Base-by-base conservation (phyloP, 106 monocot species). In the Allium fistulosum region DNA sequence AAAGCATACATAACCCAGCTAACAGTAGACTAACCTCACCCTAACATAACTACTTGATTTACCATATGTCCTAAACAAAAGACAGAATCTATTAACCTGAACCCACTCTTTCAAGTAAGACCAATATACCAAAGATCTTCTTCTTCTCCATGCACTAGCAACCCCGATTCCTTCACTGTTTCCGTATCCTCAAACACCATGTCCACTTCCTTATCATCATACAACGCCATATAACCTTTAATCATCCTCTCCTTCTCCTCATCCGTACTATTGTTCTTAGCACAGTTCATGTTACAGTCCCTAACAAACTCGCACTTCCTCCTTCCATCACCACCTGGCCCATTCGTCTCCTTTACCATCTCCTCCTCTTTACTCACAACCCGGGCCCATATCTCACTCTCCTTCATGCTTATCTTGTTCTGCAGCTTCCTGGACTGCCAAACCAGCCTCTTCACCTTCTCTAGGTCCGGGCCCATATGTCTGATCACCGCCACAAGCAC, bases 391-490 rank as follows among this genome's bases (percentile, higher is more conserved):
- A 66, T 72, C 53, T 80, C 76, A 2, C 48, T 67, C 22, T 80
- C 80, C 45, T n/a, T 53, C 12, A 63, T 66, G n/a, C 57, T 76
- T 76, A 80, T 80, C 76, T 72, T 80, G 51, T 71, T 53, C 59
- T 80, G 80, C 22, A 80, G 60, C 22, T 72, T 67, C 67, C 76
- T 80, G 1, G 76, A 76, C 17, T 76, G 67, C 80, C 67, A 72
- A 8, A 80, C 76, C 28, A 80, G 61, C 15, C 47, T 72, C 62
- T 75, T 71, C 67, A 76, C 67, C 8, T 62, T 57, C 13, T 61
- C 61, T 6, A 80, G 57, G 11, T 61, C 26, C 0, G 80, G 76
- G 66, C 76, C 62, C 71, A 80, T 80, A 67, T 80, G 71, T 46
- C 76, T 76, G 28, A 80, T 80, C 18, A 80, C 80, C 0, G 75